phyloP scores from a whole-genome alignment of 306 rosid genomes.

The Hippophae tibetana region DNA sequence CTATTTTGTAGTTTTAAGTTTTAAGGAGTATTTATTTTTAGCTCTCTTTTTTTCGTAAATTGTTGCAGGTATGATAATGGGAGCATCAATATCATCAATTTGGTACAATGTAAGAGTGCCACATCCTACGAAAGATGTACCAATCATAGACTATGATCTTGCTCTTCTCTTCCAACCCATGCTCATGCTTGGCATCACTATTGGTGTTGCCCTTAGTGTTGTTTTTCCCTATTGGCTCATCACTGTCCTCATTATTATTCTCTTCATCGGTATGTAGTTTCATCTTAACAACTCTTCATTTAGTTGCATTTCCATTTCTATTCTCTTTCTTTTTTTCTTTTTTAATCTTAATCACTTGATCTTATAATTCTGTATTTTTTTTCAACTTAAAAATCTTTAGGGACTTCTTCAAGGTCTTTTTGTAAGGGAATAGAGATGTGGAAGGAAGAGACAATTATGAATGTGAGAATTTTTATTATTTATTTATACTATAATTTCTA shows the following conservation, averaged over 20 bases:
- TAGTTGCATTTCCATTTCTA: conserved; percentile 89
- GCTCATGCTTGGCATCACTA: conserved; percentile 89
- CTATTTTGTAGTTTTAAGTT: too few species aligned
- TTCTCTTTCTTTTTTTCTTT: conserved; percentile 45
- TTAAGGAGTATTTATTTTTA: too few species aligned
- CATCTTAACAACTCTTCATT: conserved; percentile 13
- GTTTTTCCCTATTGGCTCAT: conserved; percentile 96
- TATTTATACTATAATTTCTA: neutral
- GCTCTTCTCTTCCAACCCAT: conserved; percentile 87
- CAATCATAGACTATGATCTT: conserved; percentile 73
- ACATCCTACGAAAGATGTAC: conserved; percentile 76
- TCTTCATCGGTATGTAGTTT: conserved; percentile 51
- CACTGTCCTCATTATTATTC: conserved; percentile 76
- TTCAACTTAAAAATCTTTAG: conserved; percentile 15
- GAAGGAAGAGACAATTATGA: conserved; percentile 57
- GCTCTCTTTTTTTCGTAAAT: neutral
- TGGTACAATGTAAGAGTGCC: conserved; percentile 88
- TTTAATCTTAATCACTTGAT: neutral
- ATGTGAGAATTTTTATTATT: conserved; percentile 26
- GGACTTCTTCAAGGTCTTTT: conserved; percentile 82
- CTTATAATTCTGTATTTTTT: neutral
- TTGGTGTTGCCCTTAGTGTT: conserved; percentile 81
- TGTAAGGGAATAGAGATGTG: conserved; percentile 65
- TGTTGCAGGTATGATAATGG: conserved; percentile 84
- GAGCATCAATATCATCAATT: conserved; percentile 79